Percentiles rank a stretch among this genome's conserved stretches.
Conservation (phyloP, 2,329 filamentous ascomycete species). For the Aureobasidium subglaciale region DNA sequence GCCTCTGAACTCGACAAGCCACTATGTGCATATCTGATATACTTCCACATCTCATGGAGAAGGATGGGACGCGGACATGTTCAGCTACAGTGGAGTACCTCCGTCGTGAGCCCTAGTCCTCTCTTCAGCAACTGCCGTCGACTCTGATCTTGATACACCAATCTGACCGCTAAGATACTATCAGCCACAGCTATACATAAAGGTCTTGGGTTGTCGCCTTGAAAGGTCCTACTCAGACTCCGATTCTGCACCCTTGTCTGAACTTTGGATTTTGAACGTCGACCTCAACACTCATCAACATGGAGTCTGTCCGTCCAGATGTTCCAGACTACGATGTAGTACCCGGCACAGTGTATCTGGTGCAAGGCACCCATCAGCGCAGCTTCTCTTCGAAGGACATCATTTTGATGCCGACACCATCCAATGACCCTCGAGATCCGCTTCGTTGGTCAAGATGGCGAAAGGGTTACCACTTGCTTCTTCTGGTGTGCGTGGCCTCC, state of each 20-base stretch:
- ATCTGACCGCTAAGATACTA: not conserved
- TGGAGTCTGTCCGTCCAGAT: conserved; percentile 1
- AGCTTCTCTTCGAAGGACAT: conserved; percentile 16
- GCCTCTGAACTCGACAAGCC: not conserved
- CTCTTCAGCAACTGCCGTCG: not conserved
- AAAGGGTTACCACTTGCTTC: conserved; percentile 16
- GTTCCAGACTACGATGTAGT: conserved; percentile 16
- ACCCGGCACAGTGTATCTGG: conserved; percentile 16
- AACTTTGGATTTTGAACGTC: not conserved
- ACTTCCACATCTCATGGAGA: not conserved
- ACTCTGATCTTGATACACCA: not conserved
- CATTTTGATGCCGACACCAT: conserved; percentile 18
- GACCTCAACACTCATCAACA: not conserved
- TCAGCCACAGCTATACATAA: not conserved
- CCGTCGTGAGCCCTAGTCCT: not conserved
- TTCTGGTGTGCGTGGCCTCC: conserved; percentile 11
- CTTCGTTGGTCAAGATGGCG: conserved; percentile 18
- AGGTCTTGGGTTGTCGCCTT: not conserved
- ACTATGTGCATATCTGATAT: not conserved
- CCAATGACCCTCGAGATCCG: conserved; percentile 16
- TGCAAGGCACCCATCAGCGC: conserved; percentile 4
- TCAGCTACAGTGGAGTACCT: not conserved
- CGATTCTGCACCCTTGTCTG: not conserved
- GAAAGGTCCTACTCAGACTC: not conserved
- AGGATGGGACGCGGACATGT: not conserved